These are phyloP conservation scores for Harrya chromipes DNA, from an alignment of 768 basidiomycete species.

Conservation along the genomic window DNA sequence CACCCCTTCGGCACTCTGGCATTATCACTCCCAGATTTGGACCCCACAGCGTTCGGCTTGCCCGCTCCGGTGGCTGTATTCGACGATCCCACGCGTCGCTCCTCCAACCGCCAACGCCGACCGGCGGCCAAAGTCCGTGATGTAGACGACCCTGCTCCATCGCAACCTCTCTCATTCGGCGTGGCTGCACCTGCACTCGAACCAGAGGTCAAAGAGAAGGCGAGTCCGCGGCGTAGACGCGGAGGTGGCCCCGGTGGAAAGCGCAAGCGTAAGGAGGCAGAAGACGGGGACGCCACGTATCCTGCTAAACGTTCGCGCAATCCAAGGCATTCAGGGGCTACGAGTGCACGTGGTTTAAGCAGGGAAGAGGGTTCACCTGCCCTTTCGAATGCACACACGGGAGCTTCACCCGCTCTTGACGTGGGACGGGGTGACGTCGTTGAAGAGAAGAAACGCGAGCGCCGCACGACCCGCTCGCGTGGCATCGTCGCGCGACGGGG, in stretches of 20 bases:
- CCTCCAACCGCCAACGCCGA: slow-evolving; percentile 45
- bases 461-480: slow-evolving; percentile 49
- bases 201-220: slow-evolving; percentile 38
- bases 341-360: slow-evolving; percentile 21
- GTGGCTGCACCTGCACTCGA: slow-evolving; percentile 11
- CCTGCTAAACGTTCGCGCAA: slow-evolving; percentile 65
- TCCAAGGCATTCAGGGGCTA: slow-evolving; percentile 38
- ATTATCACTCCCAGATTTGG: slow-evolving; percentile 61
- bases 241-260: slow-evolving; percentile 41
- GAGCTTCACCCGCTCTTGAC: slow-evolving; percentile 22
- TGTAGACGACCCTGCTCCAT: slow-evolving; percentile 32
- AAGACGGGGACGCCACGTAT: slow-evolving; percentile 65
- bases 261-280: slow-evolving; percentile 56
- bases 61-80: slow-evolving; percentile 44
- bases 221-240: slow-evolving; percentile 51
- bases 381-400: slow-evolving; percentile 29
- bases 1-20: slow-evolving; percentile 65
- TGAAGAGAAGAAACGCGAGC: slow-evolving; percentile 32
- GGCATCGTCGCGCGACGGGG: slow-evolving; percentile 40
- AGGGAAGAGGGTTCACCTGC: slow-evolving; percentile 43
- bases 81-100: slow-evolving; percentile 42
- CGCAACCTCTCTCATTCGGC: slow-evolving; percentile 8
- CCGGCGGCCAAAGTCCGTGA: slow-evolving; percentile 51
- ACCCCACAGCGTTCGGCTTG: slow-evolving; percentile 55
- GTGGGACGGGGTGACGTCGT: slow-evolving; percentile 8